These are phyloP conservation scores for Phaeosphaeria sp. DNA, from an alignment of 2,329 filamentous ascomycete species.

Conservation along the genomic window DNA sequence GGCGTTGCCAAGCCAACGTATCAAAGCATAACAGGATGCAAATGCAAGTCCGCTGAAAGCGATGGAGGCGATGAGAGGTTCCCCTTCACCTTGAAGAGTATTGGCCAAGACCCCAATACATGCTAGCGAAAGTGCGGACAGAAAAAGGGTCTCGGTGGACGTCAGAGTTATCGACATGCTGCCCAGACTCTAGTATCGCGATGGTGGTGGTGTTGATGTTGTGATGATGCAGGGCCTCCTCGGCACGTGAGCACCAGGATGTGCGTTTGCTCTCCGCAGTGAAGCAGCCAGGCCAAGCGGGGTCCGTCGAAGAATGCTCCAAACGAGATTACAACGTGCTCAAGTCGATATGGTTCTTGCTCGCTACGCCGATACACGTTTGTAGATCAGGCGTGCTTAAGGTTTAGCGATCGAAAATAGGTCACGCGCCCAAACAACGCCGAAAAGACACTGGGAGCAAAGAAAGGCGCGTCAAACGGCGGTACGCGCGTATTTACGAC, in stretches of 20 bases:
- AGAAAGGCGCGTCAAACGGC: constrained; percentile 22
- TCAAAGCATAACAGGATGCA: constrained; percentile 79
- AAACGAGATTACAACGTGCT: neutral
- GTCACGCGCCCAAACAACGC: constrained; percentile 11
- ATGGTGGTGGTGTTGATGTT: neutral
- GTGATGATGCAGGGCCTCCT: constrained; percentile 1
- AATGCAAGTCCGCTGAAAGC: constrained; percentile 89
- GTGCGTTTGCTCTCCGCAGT: neutral
- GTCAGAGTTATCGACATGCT: constrained; percentile 53
- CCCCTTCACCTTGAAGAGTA: constrained; percentile 82
- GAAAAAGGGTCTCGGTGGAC: constrained; percentile 62
- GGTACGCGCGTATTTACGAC: constrained; percentile 15
- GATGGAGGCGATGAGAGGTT: constrained; percentile 86
- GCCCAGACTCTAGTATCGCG: neutral
- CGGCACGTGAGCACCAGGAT: constrained; percentile 3
- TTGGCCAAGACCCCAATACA: constrained; percentile 79
- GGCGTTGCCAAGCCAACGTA: constrained; percentile 89
- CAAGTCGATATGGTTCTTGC: neutral
- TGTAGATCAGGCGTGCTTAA: constrained; percentile 1
- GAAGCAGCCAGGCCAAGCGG: neutral
- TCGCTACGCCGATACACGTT: neutral
- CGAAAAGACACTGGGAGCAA: constrained; percentile 13
- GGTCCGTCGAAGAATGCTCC: neutral
- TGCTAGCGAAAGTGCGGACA: constrained; percentile 69
- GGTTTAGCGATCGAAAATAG: constrained; percentile 12